A percentile compares a stretch with the other conserved stretches of the same genome.
phyloP scores from a whole-genome alignment of 2,329 filamentous ascomycete genomes.

The Colletotrichum brevisporum region DNA sequence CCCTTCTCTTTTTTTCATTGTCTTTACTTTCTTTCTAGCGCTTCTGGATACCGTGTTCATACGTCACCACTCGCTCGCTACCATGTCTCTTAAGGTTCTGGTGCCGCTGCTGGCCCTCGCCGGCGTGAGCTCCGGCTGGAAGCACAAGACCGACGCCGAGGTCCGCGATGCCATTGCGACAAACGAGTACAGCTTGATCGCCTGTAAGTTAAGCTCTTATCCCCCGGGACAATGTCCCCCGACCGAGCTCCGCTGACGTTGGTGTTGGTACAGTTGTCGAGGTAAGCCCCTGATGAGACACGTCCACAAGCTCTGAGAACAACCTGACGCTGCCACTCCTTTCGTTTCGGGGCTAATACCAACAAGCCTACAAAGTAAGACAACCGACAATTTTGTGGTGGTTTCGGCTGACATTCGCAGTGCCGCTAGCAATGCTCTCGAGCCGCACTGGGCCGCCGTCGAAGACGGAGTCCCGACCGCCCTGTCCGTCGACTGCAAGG shows the following conservation, averaged over 20 bases:
- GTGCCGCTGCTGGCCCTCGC: slow-evolving; percentile 31
- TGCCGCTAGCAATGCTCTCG: slow-evolving; percentile 49
- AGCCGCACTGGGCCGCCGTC: slow-evolving; percentile 52
- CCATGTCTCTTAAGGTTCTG: slow-evolving; percentile 30
- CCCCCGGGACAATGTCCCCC: too few relatives aligned
- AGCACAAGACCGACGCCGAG: slow-evolving; percentile 31
- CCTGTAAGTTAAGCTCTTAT: slow-evolving; percentile 48
- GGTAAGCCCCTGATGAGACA: slow-evolving; percentile 15
- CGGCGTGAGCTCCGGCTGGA: slow-evolving; percentile 20
- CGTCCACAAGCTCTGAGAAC: neutral
- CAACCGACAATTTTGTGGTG: too few relatives aligned
- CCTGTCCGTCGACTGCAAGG: slow-evolving; percentile 58
- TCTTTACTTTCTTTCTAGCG: neutral
- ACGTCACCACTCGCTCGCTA: slow-evolving; percentile 11
- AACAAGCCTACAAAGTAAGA: slow-evolving; percentile 26
- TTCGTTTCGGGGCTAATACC: slow-evolving; percentile 19
- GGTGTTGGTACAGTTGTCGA: slow-evolving; percentile 17
- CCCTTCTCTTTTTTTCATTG: too few relatives aligned
- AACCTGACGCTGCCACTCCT: neutral
- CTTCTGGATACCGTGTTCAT: slow-evolving; percentile 10
- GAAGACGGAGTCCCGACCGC: slow-evolving; percentile 44
- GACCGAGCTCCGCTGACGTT: neutral
- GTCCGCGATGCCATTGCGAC: slow-evolving; percentile 28
- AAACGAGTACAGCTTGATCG: slow-evolving; percentile 47
- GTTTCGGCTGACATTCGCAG: slow-evolving; percentile 41